Evolutionary conservation across 2,329 filamentous ascomycete genomes (phyloP), one percentile per base, ranked within the genome.

Genomic region (Furcasterigmium furcatum): DNA sequence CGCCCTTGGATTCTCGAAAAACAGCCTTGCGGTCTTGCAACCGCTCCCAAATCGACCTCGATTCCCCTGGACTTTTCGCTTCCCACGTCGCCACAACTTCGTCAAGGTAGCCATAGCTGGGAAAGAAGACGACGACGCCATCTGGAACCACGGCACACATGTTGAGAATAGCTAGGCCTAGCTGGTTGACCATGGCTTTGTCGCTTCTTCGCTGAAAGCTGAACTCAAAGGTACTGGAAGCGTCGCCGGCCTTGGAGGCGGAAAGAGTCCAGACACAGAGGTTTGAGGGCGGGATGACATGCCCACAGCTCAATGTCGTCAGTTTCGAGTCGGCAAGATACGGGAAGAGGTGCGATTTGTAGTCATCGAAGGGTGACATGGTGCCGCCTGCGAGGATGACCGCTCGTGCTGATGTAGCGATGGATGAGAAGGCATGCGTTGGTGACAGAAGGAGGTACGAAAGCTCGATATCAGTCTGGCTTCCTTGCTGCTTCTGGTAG

Each of bases 331-430:
- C 55, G 0, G 79, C 61, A 0, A 96, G 64, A 41, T 88, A 85
- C 0, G 92, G 88, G 51, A 99, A 94, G 1, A 99, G 74, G 56
- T 96, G 88, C 4, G 86, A 78, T 29, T 79, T 84, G 65, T 96
- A 99, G 67, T 97, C 94, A 20, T 85, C 80, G 72, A 97, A 95
- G 0, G 94, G 94, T 3, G 94, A 95, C 94, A 99, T 97, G 21
- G 94, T 99, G 19, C 94, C 94, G 47, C 94, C 94, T 0, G 91
- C 94, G 4, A 99, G 73, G 35, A 99, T 86, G 4, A 99, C 87
- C 2, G 92, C 88, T 47, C 91, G 79, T 1, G 94, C 90, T 50
- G 87, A 84, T 24, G 88, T 83, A 2, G 92, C 89, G 43, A 97
- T 87, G 10, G 91, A 87, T 8, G 86, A 86, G 65, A 99, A 97